Base-by-base conservation (phyloP, 2,329 filamentous ascomycete genomes). In the Epichloe sibirici region DNA sequence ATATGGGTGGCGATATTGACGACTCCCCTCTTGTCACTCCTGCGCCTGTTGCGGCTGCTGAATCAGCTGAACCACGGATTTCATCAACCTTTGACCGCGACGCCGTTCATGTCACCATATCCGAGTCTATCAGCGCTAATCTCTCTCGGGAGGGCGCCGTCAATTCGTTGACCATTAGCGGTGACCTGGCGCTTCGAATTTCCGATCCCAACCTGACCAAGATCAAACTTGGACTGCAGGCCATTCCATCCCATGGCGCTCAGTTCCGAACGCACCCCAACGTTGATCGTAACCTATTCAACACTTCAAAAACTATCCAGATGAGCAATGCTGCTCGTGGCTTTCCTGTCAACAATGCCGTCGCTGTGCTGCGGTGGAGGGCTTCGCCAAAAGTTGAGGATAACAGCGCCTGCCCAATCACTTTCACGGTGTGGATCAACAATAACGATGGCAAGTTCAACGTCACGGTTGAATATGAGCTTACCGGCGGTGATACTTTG, bases 401-500 rank as follows among this genome's bases (percentile, higher is more conserved):
- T 61, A 71, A 85, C 38, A 83, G 82, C 56, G 82, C 90, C 51
- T 83, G 94, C 39, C 93, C 93, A 7, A 93, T 98, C 63, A 93
- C 87, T 39, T 97, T 98, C 69, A 96, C 90, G 2, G 91, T 96
- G 39, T 98, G 93, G 93, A 88, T 95, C 55, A 96, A 95, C 71
- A 90, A 90, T 69, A 86, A 88, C 47, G 81, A 85, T 46, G 82
- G 83, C 65, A 90, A 85, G 62, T 94, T 85, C 69, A 94, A 87
- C 58, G 82, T 98, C 64, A 98, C 91, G 2, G 81, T 97, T 37
- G 93, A 97, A 70, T 98, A 97, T 67, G 93, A 98, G 69, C 79
- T 95, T 55, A 91, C 87, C 0, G 88, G 90, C 49, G 77, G 82
- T 2, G 87, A 91, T 58, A 70, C 80, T 12, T 74, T 98, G 54